Evolutionary conservation across 257 asterid genomes (phyloP).

Genomic region (Linderniella brevidens): DNA sequence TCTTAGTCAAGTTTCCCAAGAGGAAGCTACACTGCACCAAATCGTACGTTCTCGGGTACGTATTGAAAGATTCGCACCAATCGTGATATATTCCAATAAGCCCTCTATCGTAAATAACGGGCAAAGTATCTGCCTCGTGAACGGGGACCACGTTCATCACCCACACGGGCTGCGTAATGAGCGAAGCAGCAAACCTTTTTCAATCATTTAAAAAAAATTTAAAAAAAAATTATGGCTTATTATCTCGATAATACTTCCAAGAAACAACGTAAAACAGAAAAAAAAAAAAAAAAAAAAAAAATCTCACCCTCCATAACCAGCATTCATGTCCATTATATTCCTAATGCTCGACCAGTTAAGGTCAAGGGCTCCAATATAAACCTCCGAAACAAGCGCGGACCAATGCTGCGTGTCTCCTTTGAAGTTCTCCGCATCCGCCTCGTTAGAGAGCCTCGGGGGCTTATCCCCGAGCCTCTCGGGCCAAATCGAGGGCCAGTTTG

Average conservation of each 20-base stretch:
- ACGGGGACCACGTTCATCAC: constrained; percentile 83
- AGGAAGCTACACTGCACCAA: constrained; percentile 84
- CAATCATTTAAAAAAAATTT: constrained; percentile 3
- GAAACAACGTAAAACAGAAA: no score
- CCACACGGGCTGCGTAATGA: constrained; percentile 49
- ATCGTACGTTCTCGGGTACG: constrained; percentile 87
- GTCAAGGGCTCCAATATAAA: constrained; percentile 51
- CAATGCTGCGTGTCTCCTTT: constrained; percentile 61
- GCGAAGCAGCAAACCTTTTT: constrained; percentile 92
- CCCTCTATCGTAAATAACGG: constrained; percentile 76
- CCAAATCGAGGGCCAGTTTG: constrained; percentile 78
- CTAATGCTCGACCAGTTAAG: constrained; percentile 63
- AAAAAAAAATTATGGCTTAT: background rate
- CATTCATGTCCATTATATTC: constrained; percentile 93
- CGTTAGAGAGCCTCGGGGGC: constrained; percentile 45
- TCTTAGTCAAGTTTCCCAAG: constrained; percentile 44
- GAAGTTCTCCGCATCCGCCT: constrained; percentile 41
- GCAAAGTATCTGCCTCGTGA: constrained; percentile 51
- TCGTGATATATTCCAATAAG: constrained; percentile 88
- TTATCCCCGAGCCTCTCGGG: constrained; percentile 57
- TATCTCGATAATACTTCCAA: background rate
- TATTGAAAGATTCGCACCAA: constrained; percentile 89
- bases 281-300: background rate
- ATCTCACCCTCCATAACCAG: constrained; percentile 90
- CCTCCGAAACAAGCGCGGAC: constrained; percentile 71